A percentile compares a stretch with the other conserved stretches of the same genome.
Evolutionary conservation across 306 rosid species (phyloP).

Genomic region (Mimosa pudica): DNA sequence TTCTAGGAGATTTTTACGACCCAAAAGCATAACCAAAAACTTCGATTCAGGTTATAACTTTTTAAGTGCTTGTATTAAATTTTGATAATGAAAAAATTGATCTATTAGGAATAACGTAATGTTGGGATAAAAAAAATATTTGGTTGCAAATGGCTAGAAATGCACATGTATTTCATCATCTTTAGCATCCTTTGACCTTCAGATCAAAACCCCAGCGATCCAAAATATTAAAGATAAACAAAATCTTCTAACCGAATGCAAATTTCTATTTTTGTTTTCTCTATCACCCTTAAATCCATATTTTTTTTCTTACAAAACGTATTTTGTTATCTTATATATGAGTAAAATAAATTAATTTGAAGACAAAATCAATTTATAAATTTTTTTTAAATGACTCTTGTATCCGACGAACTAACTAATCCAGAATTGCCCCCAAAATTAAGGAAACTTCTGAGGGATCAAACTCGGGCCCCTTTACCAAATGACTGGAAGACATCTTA

Average conservation of each 20-base stretch:
- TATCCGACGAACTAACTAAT: too few species aligned
- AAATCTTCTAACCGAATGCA: conserved; percentile 20
- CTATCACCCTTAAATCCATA: conserved; percentile 35
- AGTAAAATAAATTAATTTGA: too few species aligned
- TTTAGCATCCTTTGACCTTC: conserved; percentile 63
- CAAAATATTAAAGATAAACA: conserved; percentile 32
- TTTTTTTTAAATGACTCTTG: too few species aligned
- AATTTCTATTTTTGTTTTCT: conserved; percentile 7
- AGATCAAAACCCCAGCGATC: conserved; percentile 56
- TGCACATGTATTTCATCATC: conserved; percentile 42
- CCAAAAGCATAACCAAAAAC: not conserved
- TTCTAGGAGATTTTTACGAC: not conserved
- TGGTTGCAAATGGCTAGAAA: conserved; percentile 33
- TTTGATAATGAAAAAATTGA: not conserved
- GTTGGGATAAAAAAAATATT: not conserved
- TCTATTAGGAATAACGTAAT: not conserved
- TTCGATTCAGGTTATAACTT: not conserved
- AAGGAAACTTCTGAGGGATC: too few species aligned
- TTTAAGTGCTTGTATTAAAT: not conserved
- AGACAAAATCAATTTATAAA: too few species aligned
- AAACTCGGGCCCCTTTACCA: too few species aligned
- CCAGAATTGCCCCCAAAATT: too few species aligned
- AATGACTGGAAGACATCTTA: too few species aligned
- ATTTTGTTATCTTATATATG: too few species aligned
- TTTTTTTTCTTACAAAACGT: conserved; percentile 37